These are phyloP conservation scores for Umbellularia californica DNA, from an alignment of 164 flowering plant genomes.

Conservation along the genomic window DNA sequence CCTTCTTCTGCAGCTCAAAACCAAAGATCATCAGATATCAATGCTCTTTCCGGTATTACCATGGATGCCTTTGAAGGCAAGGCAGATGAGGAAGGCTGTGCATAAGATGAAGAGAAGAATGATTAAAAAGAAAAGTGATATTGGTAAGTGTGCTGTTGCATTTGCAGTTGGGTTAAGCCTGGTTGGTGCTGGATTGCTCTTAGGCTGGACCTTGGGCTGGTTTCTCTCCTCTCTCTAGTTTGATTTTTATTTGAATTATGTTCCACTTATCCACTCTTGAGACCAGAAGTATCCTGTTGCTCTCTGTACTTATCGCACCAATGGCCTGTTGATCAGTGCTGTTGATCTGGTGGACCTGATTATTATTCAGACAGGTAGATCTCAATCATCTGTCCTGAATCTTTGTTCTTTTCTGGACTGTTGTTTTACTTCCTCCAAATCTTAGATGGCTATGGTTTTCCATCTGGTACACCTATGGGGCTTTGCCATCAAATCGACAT, in stretches of 20 bases:
- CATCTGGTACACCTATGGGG: not conserved
- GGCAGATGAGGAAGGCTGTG: constrained; percentile 27
- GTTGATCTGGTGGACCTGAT: not conserved
- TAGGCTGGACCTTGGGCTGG: constrained; percentile 83
- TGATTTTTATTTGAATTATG: not conserved
- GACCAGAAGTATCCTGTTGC: not conserved
- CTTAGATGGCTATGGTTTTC: not conserved
- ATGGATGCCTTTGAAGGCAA: constrained; percentile 31
- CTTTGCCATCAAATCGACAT: not conserved
- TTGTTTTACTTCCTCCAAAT: too few relatives aligned
- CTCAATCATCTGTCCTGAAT: too few relatives aligned
- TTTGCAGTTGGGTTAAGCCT: constrained; percentile 60
- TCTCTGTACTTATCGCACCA: too few relatives aligned
- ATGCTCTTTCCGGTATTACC: constrained; percentile 32
- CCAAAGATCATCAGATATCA: constrained; percentile 27
- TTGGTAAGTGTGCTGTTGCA: constrained; percentile 34
- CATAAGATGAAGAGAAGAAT: constrained; percentile 25
- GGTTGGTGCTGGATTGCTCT: constrained; percentile 65
- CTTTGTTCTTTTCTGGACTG: not conserved
- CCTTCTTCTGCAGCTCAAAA: constrained; percentile 38
- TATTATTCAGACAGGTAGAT: not conserved
- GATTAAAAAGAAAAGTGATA: constrained; percentile 10
- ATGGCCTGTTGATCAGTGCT: not conserved
- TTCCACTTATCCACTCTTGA: not conserved
- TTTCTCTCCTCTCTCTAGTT: constrained; percentile 38